phyloP scores from a whole-genome alignment of 805 yeast species.

The Cyberlindnera mycetangii region DNA sequence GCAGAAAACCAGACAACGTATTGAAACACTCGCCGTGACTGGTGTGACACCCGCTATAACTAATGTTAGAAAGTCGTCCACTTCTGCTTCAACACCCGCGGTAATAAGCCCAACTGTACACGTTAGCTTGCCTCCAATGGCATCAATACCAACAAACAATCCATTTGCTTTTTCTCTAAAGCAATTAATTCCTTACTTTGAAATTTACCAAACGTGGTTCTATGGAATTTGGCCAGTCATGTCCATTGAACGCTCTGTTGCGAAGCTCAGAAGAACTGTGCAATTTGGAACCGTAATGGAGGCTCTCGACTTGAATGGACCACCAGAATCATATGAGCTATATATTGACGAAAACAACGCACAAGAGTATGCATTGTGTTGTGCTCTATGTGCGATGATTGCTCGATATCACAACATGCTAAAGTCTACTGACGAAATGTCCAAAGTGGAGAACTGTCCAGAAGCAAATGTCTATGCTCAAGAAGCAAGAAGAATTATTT shows the following conservation, averaged over 20 bases:
- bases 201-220: conserved; percentile 27
- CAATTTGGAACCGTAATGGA: conserved; percentile 3
- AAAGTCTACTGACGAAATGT: conserved; percentile 18
- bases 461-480: conserved; percentile 19
- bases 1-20: conserved; percentile 23
- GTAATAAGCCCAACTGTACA: not conserved
- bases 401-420: conserved; percentile 24
- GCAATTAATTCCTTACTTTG: conserved; percentile 23
- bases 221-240: conserved; percentile 28
- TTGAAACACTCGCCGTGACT: conserved; percentile 9
- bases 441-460: conserved; percentile 20
- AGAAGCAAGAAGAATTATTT: conserved; percentile 23
- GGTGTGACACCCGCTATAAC: not conserved
- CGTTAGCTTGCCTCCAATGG: not conserved
- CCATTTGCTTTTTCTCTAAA: conserved; percentile 18
- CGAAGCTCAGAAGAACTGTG: conserved; percentile 12
- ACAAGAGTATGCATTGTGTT: conserved; percentile 20
- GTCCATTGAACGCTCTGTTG: conserved; percentile 16
- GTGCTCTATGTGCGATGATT: conserved; percentile 26
- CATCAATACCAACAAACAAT: not conserved
- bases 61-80: not conserved
- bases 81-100: not conserved
- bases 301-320: conserved; percentile 8
- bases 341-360: conserved; percentile 12
- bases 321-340: conserved; percentile 6